Evolutionary conservation across 805 yeast species (phyloP).

Genomic region (Monosporozyma solicola): DNA sequence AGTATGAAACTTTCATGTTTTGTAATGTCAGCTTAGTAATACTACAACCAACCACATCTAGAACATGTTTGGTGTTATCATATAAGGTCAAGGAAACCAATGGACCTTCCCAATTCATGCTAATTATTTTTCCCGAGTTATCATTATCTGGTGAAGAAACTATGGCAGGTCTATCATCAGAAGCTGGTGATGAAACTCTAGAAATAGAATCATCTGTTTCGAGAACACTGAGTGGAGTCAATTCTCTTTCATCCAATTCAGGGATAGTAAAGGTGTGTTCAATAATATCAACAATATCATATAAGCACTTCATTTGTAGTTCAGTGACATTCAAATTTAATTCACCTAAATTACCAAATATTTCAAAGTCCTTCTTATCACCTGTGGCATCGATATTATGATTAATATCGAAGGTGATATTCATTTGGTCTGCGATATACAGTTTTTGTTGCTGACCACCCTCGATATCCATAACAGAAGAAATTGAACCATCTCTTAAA

Average conservation of each 20-base stretch:
- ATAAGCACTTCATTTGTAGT: constrained; percentile 51
- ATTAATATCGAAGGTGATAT: constrained; percentile 51
- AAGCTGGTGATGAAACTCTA: constrained; percentile 15
- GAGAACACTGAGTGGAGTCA: constrained; percentile 1
- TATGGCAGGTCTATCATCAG: not conserved
- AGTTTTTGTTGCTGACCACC: constrained; percentile 40
- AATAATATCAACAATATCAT: constrained; percentile 47
- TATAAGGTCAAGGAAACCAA: constrained; percentile 52
- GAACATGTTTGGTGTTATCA: constrained; percentile 38
- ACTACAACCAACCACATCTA: constrained; percentile 32
- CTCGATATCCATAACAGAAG: constrained; percentile 48
- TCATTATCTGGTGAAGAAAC: not conserved
- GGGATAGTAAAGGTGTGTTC: constrained; percentile 43
- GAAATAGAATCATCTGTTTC: not conserved
- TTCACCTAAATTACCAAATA: constrained; percentile 47
- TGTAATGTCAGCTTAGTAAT: constrained; percentile 54
- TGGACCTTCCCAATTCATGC: constrained; percentile 44
- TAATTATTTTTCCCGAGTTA: constrained; percentile 4
- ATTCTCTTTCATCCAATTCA: constrained; percentile 29
- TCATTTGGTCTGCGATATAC: constrained; percentile 58
- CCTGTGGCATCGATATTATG: constrained; percentile 35
- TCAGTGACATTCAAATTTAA: constrained; percentile 58
- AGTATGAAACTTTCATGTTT: constrained; percentile 43
- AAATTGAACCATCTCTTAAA: constrained; percentile 58
- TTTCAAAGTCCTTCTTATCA: constrained; percentile 40